Conservation (phyloP, 495 filamentous ascomycete species). For the Lasiosphaeria ovina region DNA sequence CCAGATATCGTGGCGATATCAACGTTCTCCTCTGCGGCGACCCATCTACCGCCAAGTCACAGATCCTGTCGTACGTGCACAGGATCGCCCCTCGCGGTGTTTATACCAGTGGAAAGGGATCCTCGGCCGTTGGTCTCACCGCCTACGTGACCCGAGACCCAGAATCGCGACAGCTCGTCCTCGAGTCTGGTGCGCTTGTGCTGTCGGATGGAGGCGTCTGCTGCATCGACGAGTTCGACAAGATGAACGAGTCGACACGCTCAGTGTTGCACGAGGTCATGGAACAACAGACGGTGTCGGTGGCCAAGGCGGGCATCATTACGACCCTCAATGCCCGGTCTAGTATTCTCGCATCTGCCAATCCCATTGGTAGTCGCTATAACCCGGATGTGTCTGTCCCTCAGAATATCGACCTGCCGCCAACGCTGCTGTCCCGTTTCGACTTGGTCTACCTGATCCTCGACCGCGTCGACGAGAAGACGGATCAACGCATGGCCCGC, state of each 20-base stretch:
- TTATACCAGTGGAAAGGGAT: slow-evolving; percentile 96
- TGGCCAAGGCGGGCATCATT: slow-evolving; percentile 98
- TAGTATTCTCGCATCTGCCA: slow-evolving; percentile 91
- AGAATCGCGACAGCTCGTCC: slow-evolving; percentile 90
- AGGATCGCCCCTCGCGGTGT: slow-evolving; percentile 96
- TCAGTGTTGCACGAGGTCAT: slow-evolving; percentile 99
- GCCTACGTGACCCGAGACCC: slow-evolving; percentile 91
- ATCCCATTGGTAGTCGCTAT: slow-evolving; percentile 96
- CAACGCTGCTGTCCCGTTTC: slow-evolving; percentile 91
- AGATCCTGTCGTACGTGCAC: slow-evolving; percentile 90
- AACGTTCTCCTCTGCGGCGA: slow-evolving; percentile 96
- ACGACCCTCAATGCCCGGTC: slow-evolving; percentile 95
- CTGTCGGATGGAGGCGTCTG: slow-evolving; percentile 95
- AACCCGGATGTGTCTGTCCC: slow-evolving; percentile 93
- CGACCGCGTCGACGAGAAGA: slow-evolving; percentile 85
- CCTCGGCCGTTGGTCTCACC: slow-evolving; percentile 96
- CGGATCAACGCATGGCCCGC: slow-evolving; percentile 81
- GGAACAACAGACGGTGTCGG: slow-evolving; percentile 99
- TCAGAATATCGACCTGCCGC: slow-evolving; percentile 96
- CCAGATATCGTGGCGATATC: slow-evolving; percentile 94
- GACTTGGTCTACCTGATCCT: slow-evolving; percentile 96
- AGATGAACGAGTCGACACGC: slow-evolving; percentile 95
- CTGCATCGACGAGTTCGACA: slow-evolving; percentile 99
- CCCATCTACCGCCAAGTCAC: slow-evolving; percentile 93
- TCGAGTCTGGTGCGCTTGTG: slow-evolving; percentile 94